These are phyloP conservation scores for Fusarium sulawesiense DNA, from an alignment of 2,329 filamentous ascomycete genomes.

Conservation along the genomic window DNA sequence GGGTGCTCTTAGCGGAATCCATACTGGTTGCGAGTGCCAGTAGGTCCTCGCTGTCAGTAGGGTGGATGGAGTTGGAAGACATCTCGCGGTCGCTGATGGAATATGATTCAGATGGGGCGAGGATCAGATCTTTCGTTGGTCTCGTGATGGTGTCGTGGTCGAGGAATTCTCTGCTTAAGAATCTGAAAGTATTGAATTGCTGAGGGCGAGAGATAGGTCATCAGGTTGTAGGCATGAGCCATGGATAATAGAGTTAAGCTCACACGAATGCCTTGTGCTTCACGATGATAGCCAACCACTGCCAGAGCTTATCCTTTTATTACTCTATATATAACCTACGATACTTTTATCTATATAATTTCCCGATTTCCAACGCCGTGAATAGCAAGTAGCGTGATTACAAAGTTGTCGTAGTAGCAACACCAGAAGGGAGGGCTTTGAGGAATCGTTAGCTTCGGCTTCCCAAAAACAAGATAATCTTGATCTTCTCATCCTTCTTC, in stretches of 20 bases:
- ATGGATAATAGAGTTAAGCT: not conserved
- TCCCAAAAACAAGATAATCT: constrained; percentile 14
- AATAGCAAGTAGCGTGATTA: constrained; percentile 9
- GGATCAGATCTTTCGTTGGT: not conserved
- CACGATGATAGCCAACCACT: not conserved
- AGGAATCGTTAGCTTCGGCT: constrained; percentile 32
- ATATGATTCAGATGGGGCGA: not conserved
- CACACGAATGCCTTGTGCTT: not conserved
- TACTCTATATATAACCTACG: constrained; percentile 8
- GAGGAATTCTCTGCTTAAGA: not conserved
- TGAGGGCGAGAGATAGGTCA: not conserved
- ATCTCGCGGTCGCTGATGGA: not conserved
- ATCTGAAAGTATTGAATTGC: not conserved
- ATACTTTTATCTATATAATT: constrained; percentile 2
- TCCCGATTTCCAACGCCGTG: constrained; percentile 11
- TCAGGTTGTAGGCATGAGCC: not conserved
- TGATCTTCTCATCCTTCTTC: constrained; percentile 32
- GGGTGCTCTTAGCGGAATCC: not conserved
- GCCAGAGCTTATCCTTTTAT: not conserved
- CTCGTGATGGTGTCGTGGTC: not conserved
- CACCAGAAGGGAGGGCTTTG: constrained; percentile 12
- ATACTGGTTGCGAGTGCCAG: not conserved
- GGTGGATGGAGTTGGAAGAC: not conserved
- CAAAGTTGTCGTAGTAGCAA: constrained; percentile 1
- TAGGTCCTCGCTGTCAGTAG: not conserved